These are phyloP conservation scores for Penicillium sp. DNA, from an alignment of 2,329 filamentous ascomycete species.

Conservation along the genomic window DNA sequence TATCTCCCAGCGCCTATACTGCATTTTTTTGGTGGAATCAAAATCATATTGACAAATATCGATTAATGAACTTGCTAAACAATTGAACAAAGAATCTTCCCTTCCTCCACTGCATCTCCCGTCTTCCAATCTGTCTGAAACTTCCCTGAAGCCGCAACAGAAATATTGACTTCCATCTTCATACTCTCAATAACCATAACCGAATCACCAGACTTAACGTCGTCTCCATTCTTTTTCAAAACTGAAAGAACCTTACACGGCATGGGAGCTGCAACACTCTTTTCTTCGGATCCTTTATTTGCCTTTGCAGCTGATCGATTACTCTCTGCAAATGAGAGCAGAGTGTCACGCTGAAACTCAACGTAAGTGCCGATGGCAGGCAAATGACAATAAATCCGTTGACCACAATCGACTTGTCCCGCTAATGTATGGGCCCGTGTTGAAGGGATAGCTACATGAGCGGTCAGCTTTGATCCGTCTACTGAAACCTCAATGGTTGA, in stretches of 20 bases:
- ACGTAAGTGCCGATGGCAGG: conserved; percentile 30
- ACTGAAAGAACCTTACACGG: conserved; percentile 38
- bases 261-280: conserved; percentile 32
- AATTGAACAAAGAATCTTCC: conserved; percentile 30
- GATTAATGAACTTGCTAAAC: too few relatives aligned
- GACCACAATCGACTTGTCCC: conserved; percentile 10
- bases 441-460: conserved; percentile 18
- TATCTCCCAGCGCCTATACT: too few relatives aligned
- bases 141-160: conserved; percentile 25
- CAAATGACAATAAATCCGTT: conserved; percentile 29
- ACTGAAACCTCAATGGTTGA: conserved; percentile 20
- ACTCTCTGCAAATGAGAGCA: conserved; percentile 31
- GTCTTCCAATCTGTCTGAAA: conserved; percentile 29
- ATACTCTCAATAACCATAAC: conserved; percentile 45
- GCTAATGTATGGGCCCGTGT: conserved; percentile 4
- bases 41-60: too few relatives aligned
- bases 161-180: conserved; percentile 44
- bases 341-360: conserved; percentile 25
- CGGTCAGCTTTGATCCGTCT: conserved; percentile 22
- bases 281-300: conserved; percentile 11
- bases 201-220: conserved; percentile 31
- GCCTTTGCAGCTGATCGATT: conserved; percentile 16
- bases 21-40: too few relatives aligned
- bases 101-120: conserved; percentile 37
- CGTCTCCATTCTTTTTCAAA: conserved; percentile 31